phyloP scores from a whole-genome alignment of 2,329 filamentous ascomycete genomes.

The Decorospora gaudefroyi region DNA sequence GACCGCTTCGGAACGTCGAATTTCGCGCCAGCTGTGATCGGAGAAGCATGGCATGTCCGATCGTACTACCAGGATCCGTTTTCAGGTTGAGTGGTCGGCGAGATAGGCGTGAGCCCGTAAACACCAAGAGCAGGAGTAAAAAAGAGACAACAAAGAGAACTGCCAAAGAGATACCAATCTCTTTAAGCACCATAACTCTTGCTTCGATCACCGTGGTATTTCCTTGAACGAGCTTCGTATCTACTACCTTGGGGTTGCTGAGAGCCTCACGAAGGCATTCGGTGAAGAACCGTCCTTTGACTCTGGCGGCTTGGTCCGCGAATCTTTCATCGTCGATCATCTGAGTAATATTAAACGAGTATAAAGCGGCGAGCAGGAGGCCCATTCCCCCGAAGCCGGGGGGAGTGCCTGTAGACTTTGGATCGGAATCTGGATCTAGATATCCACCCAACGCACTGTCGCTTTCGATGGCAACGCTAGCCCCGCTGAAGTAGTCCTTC shows the following conservation, averaged over 20 bases:
- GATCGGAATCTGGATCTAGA: too few species aligned
- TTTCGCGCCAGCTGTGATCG: background rate
- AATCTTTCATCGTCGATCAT: slow-evolving; percentile 16
- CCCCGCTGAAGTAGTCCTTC: too few species aligned
- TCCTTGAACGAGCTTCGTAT: slow-evolving; percentile 5
- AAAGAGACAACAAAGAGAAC: slow-evolving; percentile 21
- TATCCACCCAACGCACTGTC: too few species aligned
- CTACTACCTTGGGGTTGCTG: background rate
- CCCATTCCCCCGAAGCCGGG: slow-evolving; percentile 16
- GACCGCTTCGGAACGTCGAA: slow-evolving; percentile 7
- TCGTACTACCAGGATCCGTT: slow-evolving; percentile 22
- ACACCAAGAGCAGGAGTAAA: slow-evolving; percentile 9
- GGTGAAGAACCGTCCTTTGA: slow-evolving; percentile 27
- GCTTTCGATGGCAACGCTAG: too few species aligned
- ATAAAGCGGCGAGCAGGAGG: slow-evolving; percentile 15
- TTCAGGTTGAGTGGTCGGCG: slow-evolving; percentile 20
- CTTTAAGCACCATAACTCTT: slow-evolving; percentile 21
- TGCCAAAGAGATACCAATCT: slow-evolving; percentile 20
- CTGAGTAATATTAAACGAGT: slow-evolving; percentile 11
- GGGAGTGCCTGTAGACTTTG: background rate
- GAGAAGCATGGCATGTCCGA: slow-evolving; percentile 18
- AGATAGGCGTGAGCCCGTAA: slow-evolving; percentile 19
- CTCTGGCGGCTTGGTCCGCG: slow-evolving; percentile 4
- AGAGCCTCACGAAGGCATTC: slow-evolving; percentile 22
- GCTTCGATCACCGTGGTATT: slow-evolving; percentile 7